These are phyloP conservation scores for Arthrobotrys iridis DNA, from an alignment of 2,329 filamentous ascomycete genomes.

Conservation along the genomic window DNA sequence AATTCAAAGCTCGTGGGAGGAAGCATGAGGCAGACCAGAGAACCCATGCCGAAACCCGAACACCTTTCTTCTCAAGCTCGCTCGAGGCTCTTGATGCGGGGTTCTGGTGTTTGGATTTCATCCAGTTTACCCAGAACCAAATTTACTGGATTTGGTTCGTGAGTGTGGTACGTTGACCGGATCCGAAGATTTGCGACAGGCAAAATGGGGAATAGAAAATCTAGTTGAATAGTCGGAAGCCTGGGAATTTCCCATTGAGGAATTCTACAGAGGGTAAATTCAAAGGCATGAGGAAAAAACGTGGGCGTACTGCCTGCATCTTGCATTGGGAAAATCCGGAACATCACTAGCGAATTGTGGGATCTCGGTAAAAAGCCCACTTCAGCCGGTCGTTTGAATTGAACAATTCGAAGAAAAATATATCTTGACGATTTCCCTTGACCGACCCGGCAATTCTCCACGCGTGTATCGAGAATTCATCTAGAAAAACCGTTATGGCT, in stretches of 20 bases:
- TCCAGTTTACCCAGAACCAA: constrained; percentile 44
- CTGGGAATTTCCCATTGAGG: constrained; percentile 18
- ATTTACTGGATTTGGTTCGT: background rate
- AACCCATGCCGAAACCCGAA: constrained; percentile 49
- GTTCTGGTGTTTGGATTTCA: constrained; percentile 25
- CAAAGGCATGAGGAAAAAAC: constrained; percentile 32
- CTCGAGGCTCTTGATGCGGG: constrained; percentile 37
- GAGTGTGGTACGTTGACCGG: constrained; percentile 11
- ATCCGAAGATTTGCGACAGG: constrained; percentile 28
- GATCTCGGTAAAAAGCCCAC: constrained; percentile 37
- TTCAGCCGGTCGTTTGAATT: constrained; percentile 32
- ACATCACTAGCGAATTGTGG: constrained; percentile 29
- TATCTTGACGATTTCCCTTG: background rate
- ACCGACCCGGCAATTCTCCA: constrained; percentile 1
- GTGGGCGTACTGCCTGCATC: constrained; percentile 47
- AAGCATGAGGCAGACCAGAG: background rate
- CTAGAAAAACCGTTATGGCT: background rate
- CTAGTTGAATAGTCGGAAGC: background rate
- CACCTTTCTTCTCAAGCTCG: constrained; percentile 19
- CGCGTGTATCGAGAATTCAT: background rate
- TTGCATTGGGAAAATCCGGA: constrained; percentile 44
- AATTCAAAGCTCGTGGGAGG: constrained; percentile 37
- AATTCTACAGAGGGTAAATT: constrained; percentile 34
- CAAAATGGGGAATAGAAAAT: constrained; percentile 30
- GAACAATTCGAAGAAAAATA: constrained; percentile 10